Conservation (phyloP, 495 filamentous ascomycete genomes). For the Hypomontagnella monticulosa region DNA sequence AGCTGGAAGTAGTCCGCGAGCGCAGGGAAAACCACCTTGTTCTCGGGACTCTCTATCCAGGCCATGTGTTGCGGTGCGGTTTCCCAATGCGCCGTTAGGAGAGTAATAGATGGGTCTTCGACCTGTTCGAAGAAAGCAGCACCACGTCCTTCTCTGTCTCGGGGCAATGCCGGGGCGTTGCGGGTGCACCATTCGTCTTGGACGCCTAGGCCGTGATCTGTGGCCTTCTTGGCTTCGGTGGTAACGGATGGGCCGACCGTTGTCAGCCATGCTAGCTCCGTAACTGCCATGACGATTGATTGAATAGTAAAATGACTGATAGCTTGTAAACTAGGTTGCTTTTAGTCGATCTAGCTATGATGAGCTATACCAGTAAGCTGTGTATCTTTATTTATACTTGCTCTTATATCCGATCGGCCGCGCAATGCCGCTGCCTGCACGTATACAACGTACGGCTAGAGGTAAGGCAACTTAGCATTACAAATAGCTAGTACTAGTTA, state of each 20-base stretch:
- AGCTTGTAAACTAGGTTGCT: neutral
- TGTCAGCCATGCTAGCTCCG: constrained; percentile 62
- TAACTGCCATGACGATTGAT: constrained; percentile 57
- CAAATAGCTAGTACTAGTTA: too few relatives aligned
- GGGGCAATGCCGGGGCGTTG: constrained; percentile 40
- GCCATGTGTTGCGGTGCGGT: constrained; percentile 56
- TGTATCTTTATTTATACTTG: too few relatives aligned
- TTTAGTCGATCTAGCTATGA: neutral
- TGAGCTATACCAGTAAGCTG: neutral
- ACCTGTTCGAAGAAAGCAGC: constrained; percentile 54
- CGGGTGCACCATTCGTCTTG: constrained; percentile 53
- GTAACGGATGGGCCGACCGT: constrained; percentile 41
- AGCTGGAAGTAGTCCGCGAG: constrained; percentile 41
- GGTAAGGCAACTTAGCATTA: too few relatives aligned
- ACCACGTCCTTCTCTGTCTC: constrained; percentile 36
- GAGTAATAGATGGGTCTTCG: constrained; percentile 57
- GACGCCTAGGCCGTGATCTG: constrained; percentile 38
- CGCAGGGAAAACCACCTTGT: constrained; percentile 35
- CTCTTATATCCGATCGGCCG: neutral
- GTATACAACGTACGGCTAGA: neutral
- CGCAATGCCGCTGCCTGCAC: neutral
- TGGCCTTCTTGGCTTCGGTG: constrained; percentile 38
- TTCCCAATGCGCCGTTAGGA: constrained; percentile 63
- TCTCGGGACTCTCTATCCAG: constrained; percentile 58
- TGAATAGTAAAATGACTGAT: neutral